Evolutionary conservation across 2,329 filamentous ascomycete species (phyloP).

Genomic region (Xylaria sp.): DNA sequence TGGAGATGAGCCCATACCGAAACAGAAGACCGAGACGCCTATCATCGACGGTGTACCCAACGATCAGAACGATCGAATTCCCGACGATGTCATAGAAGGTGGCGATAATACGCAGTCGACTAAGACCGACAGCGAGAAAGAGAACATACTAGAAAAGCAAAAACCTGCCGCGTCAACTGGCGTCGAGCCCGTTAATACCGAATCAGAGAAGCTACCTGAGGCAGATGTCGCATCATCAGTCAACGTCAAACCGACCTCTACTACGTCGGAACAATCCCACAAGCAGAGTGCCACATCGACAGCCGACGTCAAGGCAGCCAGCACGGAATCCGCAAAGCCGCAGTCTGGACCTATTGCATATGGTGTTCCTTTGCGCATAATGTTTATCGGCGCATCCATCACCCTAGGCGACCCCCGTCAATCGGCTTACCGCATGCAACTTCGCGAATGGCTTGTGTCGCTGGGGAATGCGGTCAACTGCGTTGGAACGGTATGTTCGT

Average conservation of each 20-base stretch:
- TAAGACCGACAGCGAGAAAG: slow-evolving; percentile 2
- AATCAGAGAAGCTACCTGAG: slow-evolving; percentile 7
- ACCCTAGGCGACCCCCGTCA: slow-evolving; percentile 38
- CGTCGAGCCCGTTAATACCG: background rate
- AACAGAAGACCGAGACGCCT: slow-evolving; percentile 25
- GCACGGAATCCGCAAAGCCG: slow-evolving; percentile 17
- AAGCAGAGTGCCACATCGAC: slow-evolving; percentile 14
- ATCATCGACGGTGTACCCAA: slow-evolving; percentile 39
- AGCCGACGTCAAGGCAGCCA: background rate
- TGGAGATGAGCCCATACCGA: slow-evolving; percentile 31
- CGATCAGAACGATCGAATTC: slow-evolving; percentile 36
- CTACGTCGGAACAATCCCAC: background rate
- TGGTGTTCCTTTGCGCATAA: slow-evolving; percentile 40
- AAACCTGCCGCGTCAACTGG: background rate
- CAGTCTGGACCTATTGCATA: slow-evolving; percentile 27
- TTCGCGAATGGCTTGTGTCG: slow-evolving; percentile 40
- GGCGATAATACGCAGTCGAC: slow-evolving; percentile 5
- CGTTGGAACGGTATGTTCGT: slow-evolving; percentile 40
- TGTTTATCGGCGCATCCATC: slow-evolving; percentile 43
- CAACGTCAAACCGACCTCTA: slow-evolving; percentile 1
- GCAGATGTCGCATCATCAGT: slow-evolving; percentile 8
- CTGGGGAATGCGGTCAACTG: slow-evolving; percentile 42
- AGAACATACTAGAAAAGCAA: slow-evolving; percentile 4
- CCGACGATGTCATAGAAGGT: slow-evolving; percentile 34
- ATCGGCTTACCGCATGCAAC: slow-evolving; percentile 38